Evolutionary conservation across 768 basidiomycete species (phyloP), one percentile per base, ranked within the genome.

Genomic region (Chalciporus chontae): DNA sequence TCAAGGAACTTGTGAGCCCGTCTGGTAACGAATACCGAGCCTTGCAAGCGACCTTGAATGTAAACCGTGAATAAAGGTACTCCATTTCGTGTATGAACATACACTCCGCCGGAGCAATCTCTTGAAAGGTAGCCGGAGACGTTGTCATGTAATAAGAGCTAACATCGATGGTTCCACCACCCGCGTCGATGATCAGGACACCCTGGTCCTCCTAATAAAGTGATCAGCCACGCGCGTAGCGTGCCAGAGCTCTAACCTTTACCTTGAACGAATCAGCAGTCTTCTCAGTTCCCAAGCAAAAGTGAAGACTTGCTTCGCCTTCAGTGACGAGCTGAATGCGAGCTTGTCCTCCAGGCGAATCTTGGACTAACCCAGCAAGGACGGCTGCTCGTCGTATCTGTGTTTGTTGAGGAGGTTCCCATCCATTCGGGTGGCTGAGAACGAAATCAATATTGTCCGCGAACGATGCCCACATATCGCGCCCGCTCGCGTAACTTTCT

Each of bases 161-260:
- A 36, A 84, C 67, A 52, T 85, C 82, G 23, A 84, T 69, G 0
- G 81, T 85, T 17, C 80, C 83, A 38, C 80, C 80, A 7, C 83
- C 82, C 3, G 81, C 79, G 50, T 84, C 80, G n/a, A 83, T 75
- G 29, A 84, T 69, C 50, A 79, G 65, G 3, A 81, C 66, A 1
- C 76, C 77, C 40, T 77, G 60, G 11, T 74, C 74, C 13, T 61
- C 66, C 77, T 80, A 52, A 37, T 24, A 19, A 24, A 14, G 5
- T 4, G 8, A 24, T 58, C 27, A 58, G 50, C 21, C 0, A 45
- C 15, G 23, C 15, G 23, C 4, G 6, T 13, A 21, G 40, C 15
- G 18, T 38, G 38, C 14, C 18, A 34, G 4, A 21, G 15, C 26
- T 34, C 4, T 23, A 5, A 50, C 17, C 1, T n/a, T 31, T 31